Base-by-base conservation (phyloP, 2,329 filamentous ascomycete genomes). In the Celoporthe dispersa region DNA sequence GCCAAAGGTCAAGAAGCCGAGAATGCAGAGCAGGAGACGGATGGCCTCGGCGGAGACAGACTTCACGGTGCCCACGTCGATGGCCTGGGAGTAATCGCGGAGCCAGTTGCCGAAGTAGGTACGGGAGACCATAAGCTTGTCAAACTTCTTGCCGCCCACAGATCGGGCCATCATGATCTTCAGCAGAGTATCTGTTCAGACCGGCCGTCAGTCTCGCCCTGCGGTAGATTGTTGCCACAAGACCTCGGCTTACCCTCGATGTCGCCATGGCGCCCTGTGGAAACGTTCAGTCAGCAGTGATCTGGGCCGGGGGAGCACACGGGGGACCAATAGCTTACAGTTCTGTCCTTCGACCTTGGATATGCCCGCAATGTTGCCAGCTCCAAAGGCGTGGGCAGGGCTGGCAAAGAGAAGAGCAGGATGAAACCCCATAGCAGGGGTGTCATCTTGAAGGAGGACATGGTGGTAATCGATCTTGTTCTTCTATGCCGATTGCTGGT, bases 51-150 rank as follows among this genome's bases (percentile, higher is more conserved):
- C 91, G 68, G 92, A 95, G 73, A 98, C 94, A 75, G 91, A 88
- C 83, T 97, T 97, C 81, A 97, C 89, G 4, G 94, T 97, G 72
- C 94, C 94, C 64, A 97, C 93, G 80, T 98, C 94, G 76, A 97
- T 92, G 72, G 94, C 94, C 81, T 98, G 94, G 67, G 92, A 96
- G 81, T 98, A 98, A 81, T 98, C 94, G 71, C 87, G 89, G 44
- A 97, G 88, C 94, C 94, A 97, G 84, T 97, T 98, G 73, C 94
- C 94, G 83, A 98, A 98, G 84, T 98, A 98, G 73, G 97, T 92
- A 72, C 94, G 89, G 73, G 94, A 92, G 73, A 97, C 92, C 78
- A 91, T 92, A 77, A 97, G 88, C 83, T 96, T 96, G 84, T 88
- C 89, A 82, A 97, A 97, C 77, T 94, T 97, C 84, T 94, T 94